phyloP scores from a whole-genome alignment of 257 asterid genomes.

The Cynanchum wilfordii region DNA sequence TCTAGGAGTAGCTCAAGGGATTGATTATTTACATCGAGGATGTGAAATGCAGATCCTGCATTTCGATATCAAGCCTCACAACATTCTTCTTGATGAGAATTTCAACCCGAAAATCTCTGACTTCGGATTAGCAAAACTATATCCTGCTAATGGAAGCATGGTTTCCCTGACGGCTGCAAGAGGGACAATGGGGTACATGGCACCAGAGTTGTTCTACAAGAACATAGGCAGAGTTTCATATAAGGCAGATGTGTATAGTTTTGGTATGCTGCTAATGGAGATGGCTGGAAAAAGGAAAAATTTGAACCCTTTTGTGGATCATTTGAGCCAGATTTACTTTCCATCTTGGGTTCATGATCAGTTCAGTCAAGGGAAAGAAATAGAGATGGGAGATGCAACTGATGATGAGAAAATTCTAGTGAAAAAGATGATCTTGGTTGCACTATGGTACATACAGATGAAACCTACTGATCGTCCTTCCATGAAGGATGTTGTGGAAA shows the following conservation, averaged over 20 bases:
- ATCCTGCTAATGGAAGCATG: conserved; percentile 1
- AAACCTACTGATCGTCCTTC: neutral
- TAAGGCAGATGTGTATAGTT: too few relatives aligned
- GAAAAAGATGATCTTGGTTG: conserved; percentile 4
- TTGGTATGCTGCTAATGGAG: too few relatives aligned
- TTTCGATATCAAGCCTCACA: neutral
- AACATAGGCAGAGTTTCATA: too few relatives aligned
- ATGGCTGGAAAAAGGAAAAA: too few relatives aligned
- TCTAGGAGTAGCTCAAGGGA: too few relatives aligned
- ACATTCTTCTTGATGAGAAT: too few relatives aligned
- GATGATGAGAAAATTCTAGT: conserved; percentile 1
- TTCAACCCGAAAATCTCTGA: neutral
- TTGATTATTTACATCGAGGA: too few relatives aligned
- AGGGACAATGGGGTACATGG: too few relatives aligned
- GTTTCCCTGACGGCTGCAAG: neutral
- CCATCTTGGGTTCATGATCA: too few relatives aligned
- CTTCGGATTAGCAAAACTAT: neutral
- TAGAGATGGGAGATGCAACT: neutral
- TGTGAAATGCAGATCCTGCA: neutral
- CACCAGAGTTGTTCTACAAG: too few relatives aligned
- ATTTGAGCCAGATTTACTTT: too few relatives aligned
- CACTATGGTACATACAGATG: neutral
- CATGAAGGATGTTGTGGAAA: neutral
- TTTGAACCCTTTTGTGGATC: too few relatives aligned
- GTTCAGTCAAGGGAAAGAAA: neutral